Percentiles rank a stretch among this genome's conserved stretches.
These are phyloP conservation scores for Ogataea ganodermae DNA, from an alignment of 805 yeast species.

Conservation along the genomic window DNA sequence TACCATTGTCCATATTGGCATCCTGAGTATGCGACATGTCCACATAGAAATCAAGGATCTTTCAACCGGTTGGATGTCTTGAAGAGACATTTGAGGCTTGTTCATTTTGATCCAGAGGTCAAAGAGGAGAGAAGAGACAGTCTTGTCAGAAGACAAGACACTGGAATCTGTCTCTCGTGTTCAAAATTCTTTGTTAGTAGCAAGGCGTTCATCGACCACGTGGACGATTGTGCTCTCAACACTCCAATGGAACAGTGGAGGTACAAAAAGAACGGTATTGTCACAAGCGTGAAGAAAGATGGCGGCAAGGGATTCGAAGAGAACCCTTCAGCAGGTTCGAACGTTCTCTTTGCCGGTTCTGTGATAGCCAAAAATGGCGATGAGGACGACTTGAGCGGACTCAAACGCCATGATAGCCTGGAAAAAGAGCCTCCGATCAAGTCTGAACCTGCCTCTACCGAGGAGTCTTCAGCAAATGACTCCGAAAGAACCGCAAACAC, in stretches of 20 bases:
- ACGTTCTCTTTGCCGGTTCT: conserved; percentile 5
- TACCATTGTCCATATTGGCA: conserved; percentile 76
- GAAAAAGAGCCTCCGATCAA: conserved; percentile 5
- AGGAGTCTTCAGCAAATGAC: conserved; percentile 3
- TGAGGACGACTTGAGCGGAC: background rate
- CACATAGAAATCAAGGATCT: conserved; percentile 73
- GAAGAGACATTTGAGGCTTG: conserved; percentile 69
- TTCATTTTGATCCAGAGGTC: conserved; percentile 57
- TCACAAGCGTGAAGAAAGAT: conserved; percentile 32
- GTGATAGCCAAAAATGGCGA: conserved; percentile 3
- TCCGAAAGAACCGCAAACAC: conserved; percentile 7
- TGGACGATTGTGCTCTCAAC: conserved; percentile 56
- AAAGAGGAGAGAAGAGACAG: conserved; percentile 26
- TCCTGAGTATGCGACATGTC: conserved; percentile 60
- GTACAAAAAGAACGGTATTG: conserved; percentile 35
- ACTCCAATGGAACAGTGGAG: conserved; percentile 38
- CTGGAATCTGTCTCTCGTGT: conserved; percentile 72
- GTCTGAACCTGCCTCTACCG: conserved; percentile 5
- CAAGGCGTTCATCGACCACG: conserved; percentile 63
- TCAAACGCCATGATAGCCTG: conserved; percentile 3
- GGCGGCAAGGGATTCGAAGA: conserved; percentile 20
- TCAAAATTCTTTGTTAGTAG: conserved; percentile 54
- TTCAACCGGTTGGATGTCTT: conserved; percentile 74
- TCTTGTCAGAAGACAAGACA: conserved; percentile 45
- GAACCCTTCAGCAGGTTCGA: conserved; percentile 7